Percentiles rank a stretch among this genome's conserved stretches.
Conservation (phyloP, 805 yeast species). For the Metschnikowia matae region DNA sequence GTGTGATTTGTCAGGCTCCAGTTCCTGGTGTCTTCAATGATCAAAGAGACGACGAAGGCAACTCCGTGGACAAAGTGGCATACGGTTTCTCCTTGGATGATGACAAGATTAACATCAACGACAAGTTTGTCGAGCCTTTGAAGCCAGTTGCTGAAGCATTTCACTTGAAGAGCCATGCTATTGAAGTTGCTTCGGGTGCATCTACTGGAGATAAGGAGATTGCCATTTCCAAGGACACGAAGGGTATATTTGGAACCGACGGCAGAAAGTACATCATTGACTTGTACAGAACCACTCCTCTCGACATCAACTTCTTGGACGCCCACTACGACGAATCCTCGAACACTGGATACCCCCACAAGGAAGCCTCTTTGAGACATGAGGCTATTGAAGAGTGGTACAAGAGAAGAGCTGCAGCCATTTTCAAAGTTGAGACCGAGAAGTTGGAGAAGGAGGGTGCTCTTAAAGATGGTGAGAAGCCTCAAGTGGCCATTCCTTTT, state of each 20-base stretch:
- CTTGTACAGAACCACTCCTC: conserved; percentile 76
- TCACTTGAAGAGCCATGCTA: conserved; percentile 70
- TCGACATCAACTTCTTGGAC: conserved; percentile 75
- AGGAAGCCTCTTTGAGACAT: conserved; percentile 70
- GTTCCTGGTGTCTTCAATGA: conserved; percentile 81
- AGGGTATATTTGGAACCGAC: conserved; percentile 84
- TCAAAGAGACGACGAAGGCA: conserved; percentile 19
- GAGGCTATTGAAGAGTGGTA: conserved; percentile 94
- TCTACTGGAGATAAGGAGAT: conserved; percentile 40
- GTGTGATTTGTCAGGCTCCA: conserved; percentile 90
- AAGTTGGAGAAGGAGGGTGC: conserved; percentile 36
- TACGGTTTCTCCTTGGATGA: conserved; percentile 74
- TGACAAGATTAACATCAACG: conserved; percentile 45
- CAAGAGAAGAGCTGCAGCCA: conserved; percentile 57
- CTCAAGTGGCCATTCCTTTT: conserved; percentile 50
- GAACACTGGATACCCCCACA: conserved; percentile 70
- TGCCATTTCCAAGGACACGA: conserved; percentile 70
- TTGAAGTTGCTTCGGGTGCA: conserved; percentile 45
- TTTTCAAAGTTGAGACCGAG: conserved; percentile 48
- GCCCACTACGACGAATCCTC: conserved; percentile 36
- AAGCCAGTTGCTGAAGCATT: conserved; percentile 63
- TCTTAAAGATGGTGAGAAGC: conserved; percentile 37
- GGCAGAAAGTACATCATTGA: conserved; percentile 82
- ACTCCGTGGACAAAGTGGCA: conserved; percentile 42
- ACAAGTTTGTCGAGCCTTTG: conserved; percentile 53